Evolutionary conservation across 1,139 yeast genomes (phyloP).

Genomic region (Scheffersomyces illinoinensis): DNA sequence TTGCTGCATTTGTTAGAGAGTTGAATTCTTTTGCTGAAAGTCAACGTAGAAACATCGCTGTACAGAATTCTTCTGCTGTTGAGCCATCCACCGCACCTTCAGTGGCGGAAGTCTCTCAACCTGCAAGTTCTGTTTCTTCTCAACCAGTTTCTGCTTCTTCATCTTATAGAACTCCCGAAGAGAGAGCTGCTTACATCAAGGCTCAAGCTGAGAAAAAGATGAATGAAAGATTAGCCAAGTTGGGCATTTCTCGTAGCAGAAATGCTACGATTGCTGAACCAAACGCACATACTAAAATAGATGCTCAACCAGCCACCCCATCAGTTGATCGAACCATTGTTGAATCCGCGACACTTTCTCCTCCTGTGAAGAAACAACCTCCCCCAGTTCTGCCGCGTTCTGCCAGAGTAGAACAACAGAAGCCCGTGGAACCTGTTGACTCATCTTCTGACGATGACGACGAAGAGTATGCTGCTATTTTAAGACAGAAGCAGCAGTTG

Average conservation of each 20-base stretch:
- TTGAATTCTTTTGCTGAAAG: slow-evolving; percentile 32
- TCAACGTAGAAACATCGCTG: not conserved
- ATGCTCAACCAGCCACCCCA: not conserved
- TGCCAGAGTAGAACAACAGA: not conserved
- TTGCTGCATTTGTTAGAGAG: slow-evolving; percentile 61
- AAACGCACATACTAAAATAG: not conserved
- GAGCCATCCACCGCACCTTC: slow-evolving; percentile 2
- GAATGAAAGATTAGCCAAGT: slow-evolving; percentile 84
- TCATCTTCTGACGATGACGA: slow-evolving; percentile 43
- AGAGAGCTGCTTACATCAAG: slow-evolving; percentile 79
- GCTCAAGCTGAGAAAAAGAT: slow-evolving; percentile 90
- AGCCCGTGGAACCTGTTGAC: slow-evolving; percentile 6
- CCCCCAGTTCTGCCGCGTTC: not conserved
- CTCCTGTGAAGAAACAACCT: slow-evolving; percentile 10
- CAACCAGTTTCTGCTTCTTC: slow-evolving; percentile 8
- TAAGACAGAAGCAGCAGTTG: slow-evolving; percentile 49
- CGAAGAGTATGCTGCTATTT: slow-evolving; percentile 47
- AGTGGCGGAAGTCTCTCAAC: slow-evolving; percentile 5
- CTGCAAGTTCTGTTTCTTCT: slow-evolving; percentile 2
- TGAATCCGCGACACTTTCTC: slow-evolving; percentile 9
- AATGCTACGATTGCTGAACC: slow-evolving; percentile 7
- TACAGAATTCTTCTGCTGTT: not conserved
- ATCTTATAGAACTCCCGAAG: slow-evolving; percentile 49
- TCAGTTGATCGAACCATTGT: slow-evolving; percentile 2
- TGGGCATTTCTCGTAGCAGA: slow-evolving; percentile 62